These are phyloP conservation scores for Candida anglica DNA, from an alignment of 805 yeast genomes.

Conservation along the genomic window DNA sequence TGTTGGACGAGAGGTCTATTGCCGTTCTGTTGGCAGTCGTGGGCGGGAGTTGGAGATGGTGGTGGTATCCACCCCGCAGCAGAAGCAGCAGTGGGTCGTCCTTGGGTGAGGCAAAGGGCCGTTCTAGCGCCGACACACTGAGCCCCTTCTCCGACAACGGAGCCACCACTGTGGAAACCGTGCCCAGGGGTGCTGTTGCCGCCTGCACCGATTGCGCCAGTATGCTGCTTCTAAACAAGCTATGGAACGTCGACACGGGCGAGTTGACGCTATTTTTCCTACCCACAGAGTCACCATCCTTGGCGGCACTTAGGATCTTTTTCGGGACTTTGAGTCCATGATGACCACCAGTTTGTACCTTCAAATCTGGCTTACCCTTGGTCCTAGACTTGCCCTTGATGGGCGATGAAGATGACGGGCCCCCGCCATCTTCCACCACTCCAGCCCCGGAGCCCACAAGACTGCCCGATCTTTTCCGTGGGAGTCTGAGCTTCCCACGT, in stretches of 20 bases:
- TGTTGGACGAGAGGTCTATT: slow-evolving; percentile 29
- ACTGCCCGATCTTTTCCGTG: no score
- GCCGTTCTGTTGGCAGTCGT: slow-evolving; percentile 14
- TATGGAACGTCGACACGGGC: slow-evolving; percentile 29
- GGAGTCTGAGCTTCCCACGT: no score
- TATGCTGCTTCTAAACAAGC: slow-evolving; percentile 25
- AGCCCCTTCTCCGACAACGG: no score
- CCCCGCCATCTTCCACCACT: no score
- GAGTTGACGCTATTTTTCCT: slow-evolving; percentile 24
- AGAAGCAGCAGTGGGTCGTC: slow-evolving; percentile 10
- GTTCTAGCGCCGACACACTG: slow-evolving; percentile 7
- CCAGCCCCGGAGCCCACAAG: not conserved
- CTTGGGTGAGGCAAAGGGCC: slow-evolving; percentile 5
- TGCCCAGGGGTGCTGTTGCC: no score
- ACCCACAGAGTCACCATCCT: slow-evolving; percentile 1
- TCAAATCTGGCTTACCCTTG: slow-evolving; percentile 21
- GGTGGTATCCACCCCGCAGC: no score
- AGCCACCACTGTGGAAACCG: no score
- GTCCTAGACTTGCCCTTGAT: slow-evolving; percentile 8
- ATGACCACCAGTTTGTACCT: slow-evolving; percentile 26
- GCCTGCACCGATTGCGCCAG: no score
- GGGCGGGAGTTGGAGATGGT: not conserved
- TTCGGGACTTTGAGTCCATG: slow-evolving; percentile 20
- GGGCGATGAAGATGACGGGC: no score
- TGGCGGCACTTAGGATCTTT: slow-evolving; percentile 19